phyloP scores from a whole-genome alignment of 2,329 filamentous ascomycete species.

The Neospermospora avenae region DNA sequence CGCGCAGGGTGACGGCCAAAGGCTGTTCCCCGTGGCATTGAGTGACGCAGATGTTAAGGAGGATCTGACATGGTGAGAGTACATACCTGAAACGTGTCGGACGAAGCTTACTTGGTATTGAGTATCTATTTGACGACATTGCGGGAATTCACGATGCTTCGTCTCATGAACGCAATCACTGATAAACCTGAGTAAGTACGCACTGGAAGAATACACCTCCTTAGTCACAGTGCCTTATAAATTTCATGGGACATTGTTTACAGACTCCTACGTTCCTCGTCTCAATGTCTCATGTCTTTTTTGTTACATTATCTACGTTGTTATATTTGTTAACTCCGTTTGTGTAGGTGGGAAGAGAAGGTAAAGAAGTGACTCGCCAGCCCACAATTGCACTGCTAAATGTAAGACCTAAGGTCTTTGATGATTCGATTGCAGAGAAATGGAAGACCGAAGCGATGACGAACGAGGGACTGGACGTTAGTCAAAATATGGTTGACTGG shows the following conservation, averaged over 20 bases:
- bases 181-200: constrained; percentile 31
- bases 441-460: constrained; percentile 29
- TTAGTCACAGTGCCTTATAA: too few relatives aligned
- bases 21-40: constrained; percentile 8
- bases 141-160: constrained; percentile 31
- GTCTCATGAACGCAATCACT: constrained; percentile 28
- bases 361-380: constrained; percentile 5
- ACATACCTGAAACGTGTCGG: background rate
- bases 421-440: constrained; percentile 27
- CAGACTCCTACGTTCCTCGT: too few relatives aligned
- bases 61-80: background rate
- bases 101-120: background rate
- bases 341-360: constrained; percentile 29
- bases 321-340: too few relatives aligned
- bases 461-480: constrained; percentile 27
- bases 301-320: too few relatives aligned
- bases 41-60: background rate
- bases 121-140: constrained; percentile 18
- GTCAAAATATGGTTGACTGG: constrained; percentile 36
- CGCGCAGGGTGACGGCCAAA: constrained; percentile 1
- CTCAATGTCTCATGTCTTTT: too few relatives aligned
- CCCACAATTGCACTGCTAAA: background rate
- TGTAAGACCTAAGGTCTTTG: constrained; percentile 28
- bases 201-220: too few relatives aligned
- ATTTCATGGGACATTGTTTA: too few relatives aligned